phyloP scores from a whole-genome alignment of 495 filamentous ascomycete genomes.

The Aspergillus homomorphus region DNA sequence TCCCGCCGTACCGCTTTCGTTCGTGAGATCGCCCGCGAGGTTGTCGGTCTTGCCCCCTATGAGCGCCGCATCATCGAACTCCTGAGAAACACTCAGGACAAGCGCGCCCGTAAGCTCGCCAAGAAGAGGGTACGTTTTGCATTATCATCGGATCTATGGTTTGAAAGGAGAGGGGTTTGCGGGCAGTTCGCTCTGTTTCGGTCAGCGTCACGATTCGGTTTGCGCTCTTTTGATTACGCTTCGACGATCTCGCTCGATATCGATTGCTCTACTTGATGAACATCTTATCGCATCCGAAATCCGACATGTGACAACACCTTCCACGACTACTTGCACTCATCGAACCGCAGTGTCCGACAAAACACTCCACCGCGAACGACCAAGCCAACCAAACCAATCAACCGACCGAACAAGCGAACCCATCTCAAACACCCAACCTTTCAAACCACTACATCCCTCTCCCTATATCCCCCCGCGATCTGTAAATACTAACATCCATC shows the following conservation, averaged over 20 bases:
- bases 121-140: constrained; percentile 84
- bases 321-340: no score
- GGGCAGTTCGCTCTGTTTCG: constrained; percentile 3
- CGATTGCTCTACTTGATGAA: no score
- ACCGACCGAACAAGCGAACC: neutral
- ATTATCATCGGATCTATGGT: neutral
- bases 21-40: constrained; percentile 91
- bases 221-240: neutral
- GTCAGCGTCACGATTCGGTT: neutral
- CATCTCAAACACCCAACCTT: neutral
- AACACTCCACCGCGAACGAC: neutral
- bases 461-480: neutral
- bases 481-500: constrained; percentile 16
- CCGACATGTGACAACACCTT: no score
- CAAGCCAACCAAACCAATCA: neutral
- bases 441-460: neutral
- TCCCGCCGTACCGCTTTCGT: constrained; percentile 94
- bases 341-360: no score
- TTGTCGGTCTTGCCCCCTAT: constrained; percentile 86
- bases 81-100: constrained; percentile 97
- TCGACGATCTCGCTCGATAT: neutral
- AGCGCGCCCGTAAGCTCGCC: constrained; percentile 96
- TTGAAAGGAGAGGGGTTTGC: neutral
- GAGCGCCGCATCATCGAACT: constrained; percentile 98
- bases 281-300: neutral